Percentiles rank a stretch among this genome's conserved stretches.
Conservation (phyloP, 768 basidiomycete species). For the Lyophyllum shimeji region DNA sequence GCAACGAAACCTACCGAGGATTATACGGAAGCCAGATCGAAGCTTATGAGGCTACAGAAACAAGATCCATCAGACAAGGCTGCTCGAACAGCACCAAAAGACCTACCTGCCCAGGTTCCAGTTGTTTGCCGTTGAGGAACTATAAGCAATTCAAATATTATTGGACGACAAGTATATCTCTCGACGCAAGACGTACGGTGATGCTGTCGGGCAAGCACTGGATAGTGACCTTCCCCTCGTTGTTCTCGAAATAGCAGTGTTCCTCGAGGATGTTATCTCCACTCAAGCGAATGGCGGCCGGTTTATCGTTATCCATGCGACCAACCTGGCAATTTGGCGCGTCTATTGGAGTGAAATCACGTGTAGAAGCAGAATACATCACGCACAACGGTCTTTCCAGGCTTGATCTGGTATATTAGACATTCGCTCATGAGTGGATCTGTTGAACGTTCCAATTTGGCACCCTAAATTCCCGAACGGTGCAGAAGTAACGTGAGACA, state of each 20-base stretch:
- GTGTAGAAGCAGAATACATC: background rate
- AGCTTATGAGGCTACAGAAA: slow-evolving; percentile 71
- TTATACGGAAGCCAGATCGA: slow-evolving; percentile 93
- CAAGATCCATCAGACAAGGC: slow-evolving; percentile 3
- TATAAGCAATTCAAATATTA: slow-evolving; percentile 26
- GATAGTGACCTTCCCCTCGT: slow-evolving; percentile 80
- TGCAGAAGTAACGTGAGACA: slow-evolving; percentile 19
- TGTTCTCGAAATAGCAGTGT: slow-evolving; percentile 91
- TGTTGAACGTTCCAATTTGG: slow-evolving; percentile 26
- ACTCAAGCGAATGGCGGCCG: slow-evolving; percentile 87
- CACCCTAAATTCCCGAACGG: slow-evolving; percentile 7
- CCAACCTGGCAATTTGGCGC: slow-evolving; percentile 58
- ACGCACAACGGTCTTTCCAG: slow-evolving; percentile 73
- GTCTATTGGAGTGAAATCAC: background rate
- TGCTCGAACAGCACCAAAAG: background rate
- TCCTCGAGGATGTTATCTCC: slow-evolving; percentile 90
- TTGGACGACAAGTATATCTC: slow-evolving; percentile 7
- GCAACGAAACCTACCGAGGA: slow-evolving; percentile 66
- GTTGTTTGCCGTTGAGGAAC: slow-evolving; percentile 94
- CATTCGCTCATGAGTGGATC: slow-evolving; percentile 98
- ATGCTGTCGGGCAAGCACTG: slow-evolving; percentile 78
- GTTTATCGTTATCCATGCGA: slow-evolving; percentile 78
- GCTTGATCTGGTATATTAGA: slow-evolving; percentile 89
- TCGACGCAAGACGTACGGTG: slow-evolving; percentile 53
- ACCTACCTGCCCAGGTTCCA: slow-evolving; percentile 72